Conservation (phyloP, 495 filamentous ascomycete genomes). For the Neurospora sublineolata region DNA sequence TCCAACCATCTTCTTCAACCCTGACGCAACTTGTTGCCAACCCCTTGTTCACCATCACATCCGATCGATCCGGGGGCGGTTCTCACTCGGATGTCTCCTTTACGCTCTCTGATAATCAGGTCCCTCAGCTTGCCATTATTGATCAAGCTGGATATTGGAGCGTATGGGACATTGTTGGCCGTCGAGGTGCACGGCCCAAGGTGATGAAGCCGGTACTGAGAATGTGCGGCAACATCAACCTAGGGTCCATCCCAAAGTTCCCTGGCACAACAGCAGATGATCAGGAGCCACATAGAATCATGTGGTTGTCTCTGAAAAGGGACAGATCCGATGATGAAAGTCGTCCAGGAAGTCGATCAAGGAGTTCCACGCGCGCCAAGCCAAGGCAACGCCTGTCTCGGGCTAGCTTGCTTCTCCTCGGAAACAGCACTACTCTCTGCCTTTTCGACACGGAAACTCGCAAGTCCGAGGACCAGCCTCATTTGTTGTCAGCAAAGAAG, state of each 20-base stretch:
- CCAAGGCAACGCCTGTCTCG: neutral
- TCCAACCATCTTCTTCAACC: neutral
- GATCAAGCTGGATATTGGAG: constrained; percentile 66
- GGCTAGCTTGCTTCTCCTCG: constrained; percentile 10
- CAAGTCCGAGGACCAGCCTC: neutral
- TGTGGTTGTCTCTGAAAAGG: constrained; percentile 8
- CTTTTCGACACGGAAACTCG: constrained; percentile 9
- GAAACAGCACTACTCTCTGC: constrained; percentile 7
- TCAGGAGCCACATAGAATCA: constrained; percentile 6
- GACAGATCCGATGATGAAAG: neutral
- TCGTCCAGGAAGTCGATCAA: neutral
- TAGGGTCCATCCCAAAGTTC: constrained; percentile 10
- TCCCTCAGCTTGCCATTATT: constrained; percentile 55
- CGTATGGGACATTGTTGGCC: constrained; percentile 51
- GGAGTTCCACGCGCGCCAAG: neutral
- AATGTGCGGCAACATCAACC: constrained; percentile 16
- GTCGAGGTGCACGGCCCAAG: constrained; percentile 24
- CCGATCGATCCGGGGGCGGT: constrained; percentile 41
- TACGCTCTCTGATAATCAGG: constrained; percentile 46
- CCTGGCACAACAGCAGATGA: neutral
- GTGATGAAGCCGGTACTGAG: constrained; percentile 14
- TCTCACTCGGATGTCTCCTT: constrained; percentile 65
- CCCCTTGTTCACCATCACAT: constrained; percentile 45
- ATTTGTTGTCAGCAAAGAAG: constrained; percentile 2
- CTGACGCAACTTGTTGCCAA: constrained; percentile 50